phyloP scores from a whole-genome alignment of 2,329 filamentous ascomycete species.

The Gaeumannomyces tritici region DNA sequence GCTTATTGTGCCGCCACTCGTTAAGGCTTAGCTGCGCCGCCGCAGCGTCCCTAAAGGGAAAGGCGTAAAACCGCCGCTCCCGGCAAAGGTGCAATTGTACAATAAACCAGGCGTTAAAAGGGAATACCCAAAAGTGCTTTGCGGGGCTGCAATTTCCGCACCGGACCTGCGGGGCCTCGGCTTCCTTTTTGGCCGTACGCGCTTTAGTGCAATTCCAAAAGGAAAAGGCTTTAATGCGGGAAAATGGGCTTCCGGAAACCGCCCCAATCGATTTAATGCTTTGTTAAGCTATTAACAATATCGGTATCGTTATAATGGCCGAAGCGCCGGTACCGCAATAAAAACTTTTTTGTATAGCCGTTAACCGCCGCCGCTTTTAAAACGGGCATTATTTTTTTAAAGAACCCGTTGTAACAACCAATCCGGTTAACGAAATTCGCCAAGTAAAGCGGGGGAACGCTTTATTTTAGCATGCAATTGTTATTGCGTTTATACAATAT shows the following conservation, averaged over 20 bases:
- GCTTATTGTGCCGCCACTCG: neutral
- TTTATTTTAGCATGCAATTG: neutral
- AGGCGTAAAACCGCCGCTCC: constrained; percentile 23
- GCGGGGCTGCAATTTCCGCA: constrained; percentile 31
- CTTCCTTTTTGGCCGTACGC: neutral
- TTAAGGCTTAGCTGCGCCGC: constrained; percentile 4
- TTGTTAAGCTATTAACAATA: constrained; percentile 29
- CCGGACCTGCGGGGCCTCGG: constrained; percentile 18
- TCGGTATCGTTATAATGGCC: constrained; percentile 30
- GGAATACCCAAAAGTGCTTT: constrained; percentile 35
- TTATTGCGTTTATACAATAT: too few species aligned
- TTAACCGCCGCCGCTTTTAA: constrained; percentile 3
- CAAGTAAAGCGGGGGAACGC: neutral
- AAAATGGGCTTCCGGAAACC: constrained; percentile 27
- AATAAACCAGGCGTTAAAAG: constrained; percentile 33
- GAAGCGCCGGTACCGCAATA: constrained; percentile 25
- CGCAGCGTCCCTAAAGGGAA: too few species aligned
- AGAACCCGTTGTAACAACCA: neutral
- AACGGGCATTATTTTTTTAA: neutral
- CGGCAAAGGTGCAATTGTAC: constrained; percentile 25
- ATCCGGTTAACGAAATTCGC: neutral
- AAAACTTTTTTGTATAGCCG: constrained; percentile 32
- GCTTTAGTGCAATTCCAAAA: constrained; percentile 38
- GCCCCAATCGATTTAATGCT: constrained; percentile 37
- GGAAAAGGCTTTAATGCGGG: constrained; percentile 29